Evolutionary conservation across 352 stramenopile species (phyloP), one percentile per base, ranked within the genome.

Genomic region (Pythium insidiosum): DNA sequence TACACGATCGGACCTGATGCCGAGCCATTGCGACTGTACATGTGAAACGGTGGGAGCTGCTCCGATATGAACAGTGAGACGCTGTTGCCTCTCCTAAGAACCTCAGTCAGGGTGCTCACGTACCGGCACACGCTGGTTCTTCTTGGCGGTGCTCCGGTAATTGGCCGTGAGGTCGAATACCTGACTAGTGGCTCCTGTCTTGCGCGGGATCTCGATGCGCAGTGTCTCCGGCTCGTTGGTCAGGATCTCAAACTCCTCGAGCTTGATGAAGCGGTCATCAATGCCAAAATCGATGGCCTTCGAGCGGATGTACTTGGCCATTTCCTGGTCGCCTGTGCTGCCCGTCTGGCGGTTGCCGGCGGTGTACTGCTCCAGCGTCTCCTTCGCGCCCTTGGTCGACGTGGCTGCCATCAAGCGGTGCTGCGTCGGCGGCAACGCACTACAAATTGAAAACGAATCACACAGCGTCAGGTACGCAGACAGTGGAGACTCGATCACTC

Each of bases 231-330:
- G 77, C 19, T 80, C 65, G 37, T 90, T 92, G 23, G 82, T 54
- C 19, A 92, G 53, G 33, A 90, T 80, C 49, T 90, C 77, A 37
- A 90, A 90, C 20, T 89, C 77, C 36, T 88, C 78, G n/a, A 88
- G 38, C 44, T 86, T 88, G 57, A 92, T 76, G 20, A 61, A 68
- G n/a, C 40, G 59, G 39, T 86, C 73, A 24, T 84, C 68, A 47
- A 92, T 78, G 11, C 80, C 80, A 38, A 85, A 88, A 19, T 84
- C 68, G 9, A 88, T 70, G 16, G 75, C 75, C 34, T 73, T 68
- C 15, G 70, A 66, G 22, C 72, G 68, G 34, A 90, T 90, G 50
- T 82, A 92, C 46, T 83, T 70, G 18, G 76, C 76, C 63, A 87
- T 86, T 19, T 88, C 76, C 13, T 67, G 58, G 60, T 85, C 73